Evolutionary conservation across 306 rosid genomes (phyloP), one percentile per base, ranked within the genome.

Genomic region (Dalbergia cochinchinensis): DNA sequence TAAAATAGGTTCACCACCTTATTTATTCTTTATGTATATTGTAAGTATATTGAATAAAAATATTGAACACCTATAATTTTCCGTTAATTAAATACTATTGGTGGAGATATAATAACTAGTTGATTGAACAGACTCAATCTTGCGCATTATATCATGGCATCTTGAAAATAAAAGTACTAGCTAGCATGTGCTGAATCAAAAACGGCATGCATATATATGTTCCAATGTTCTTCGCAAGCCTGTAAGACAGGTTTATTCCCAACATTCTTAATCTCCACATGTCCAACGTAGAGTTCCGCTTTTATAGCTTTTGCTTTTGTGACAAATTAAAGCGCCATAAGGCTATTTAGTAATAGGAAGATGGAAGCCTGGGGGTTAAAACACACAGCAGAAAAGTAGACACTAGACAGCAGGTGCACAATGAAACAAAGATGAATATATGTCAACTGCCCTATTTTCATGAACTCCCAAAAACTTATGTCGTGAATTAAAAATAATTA

Each of bases 211-310:
- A 6, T 6, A 37, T 48, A 65, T 65, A 39, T 8, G 51, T 39
- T 65, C 70, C 50, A 65, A 65, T 65, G 39, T 65, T 65, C 51
- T 33, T 65, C 7, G 70, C 68, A 65, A 16, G 50, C 33, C n/a
- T 4, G 50, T 65, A n/a, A 39, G 50, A 9, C 11, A 37, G 70
- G 33, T 65, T 14, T 39, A 39, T 65, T 65, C 48, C 70, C 31
- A 39, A 39, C 70, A 65, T 39, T 65, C 31, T 44, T 10, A 7
- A 26, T 26, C 2, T 26, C 31, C 31, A 1, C 31, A 1, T 26
- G 26, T n/a, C 48, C 70, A 65, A 65, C 39, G 31, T 13, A 39
- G 14, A 16, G 31, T 37, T 65, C 19, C 70, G 4, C 70, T 8
- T 39, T 65, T 31, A 7, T 35, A 35, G n/a, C 14, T 37, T 9